phyloP scores from a whole-genome alignment of 768 basidiomycete genomes.

The Atractiella rhizophila region DNA sequence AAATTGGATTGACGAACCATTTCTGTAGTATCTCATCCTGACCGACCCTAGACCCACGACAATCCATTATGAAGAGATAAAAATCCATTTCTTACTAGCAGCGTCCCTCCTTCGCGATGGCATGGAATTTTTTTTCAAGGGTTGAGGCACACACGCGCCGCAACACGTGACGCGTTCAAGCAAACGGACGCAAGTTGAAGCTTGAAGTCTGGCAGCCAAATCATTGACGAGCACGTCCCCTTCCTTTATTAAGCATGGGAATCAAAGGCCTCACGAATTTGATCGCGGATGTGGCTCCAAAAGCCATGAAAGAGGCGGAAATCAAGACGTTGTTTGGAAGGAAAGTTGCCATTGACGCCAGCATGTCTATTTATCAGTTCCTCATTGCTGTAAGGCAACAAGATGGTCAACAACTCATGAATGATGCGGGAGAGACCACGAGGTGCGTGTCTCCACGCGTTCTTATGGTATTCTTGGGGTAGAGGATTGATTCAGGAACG shows the following conservation, averaged over 20 bases:
- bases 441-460: conserved; percentile 25
- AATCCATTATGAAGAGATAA: too few relatives aligned
- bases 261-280: conserved; percentile 86
- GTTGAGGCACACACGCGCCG: too few relatives aligned
- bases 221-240: too few relatives aligned
- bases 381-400: conserved; percentile 88
- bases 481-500: background rate
- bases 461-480: background rate
- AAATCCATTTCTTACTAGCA: too few relatives aligned
- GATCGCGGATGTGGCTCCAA: conserved; percentile 69
- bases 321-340: conserved; percentile 65
- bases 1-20: too few relatives aligned
- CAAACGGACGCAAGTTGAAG: too few relatives aligned
- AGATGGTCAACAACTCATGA: conserved; percentile 87
- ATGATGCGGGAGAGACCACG: conserved; percentile 92
- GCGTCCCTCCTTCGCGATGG: too few relatives aligned
- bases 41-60: too few relatives aligned
- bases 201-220: too few relatives aligned
- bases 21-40: too few relatives aligned
- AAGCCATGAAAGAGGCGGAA: conserved; percentile 32
- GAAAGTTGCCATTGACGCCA: conserved; percentile 91
- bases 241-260: conserved; percentile 39
- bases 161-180: too few relatives aligned
- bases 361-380: conserved; percentile 67
- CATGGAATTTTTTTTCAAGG: too few relatives aligned